Conservation (phyloP, 139 green algal genomes). For the Ulvella scutata region DNA sequence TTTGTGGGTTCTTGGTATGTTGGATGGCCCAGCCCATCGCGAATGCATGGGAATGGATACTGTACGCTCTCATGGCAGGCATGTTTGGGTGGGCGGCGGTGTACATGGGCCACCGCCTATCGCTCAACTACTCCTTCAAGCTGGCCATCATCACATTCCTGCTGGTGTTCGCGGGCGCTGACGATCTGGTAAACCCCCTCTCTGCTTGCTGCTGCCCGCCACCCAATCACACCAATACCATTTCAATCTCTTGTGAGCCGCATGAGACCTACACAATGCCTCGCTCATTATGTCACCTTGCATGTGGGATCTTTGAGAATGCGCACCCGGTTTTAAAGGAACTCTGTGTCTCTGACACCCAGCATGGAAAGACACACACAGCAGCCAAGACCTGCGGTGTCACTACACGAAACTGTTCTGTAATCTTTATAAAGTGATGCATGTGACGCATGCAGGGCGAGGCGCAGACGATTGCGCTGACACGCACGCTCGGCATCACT, state of each 20-base stretch:
- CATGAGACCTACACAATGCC: no score
- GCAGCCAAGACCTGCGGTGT: no score
- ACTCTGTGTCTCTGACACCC: no score
- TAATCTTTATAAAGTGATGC: background rate
- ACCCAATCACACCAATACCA: no score
- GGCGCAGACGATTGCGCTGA: background rate
- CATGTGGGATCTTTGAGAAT: no score
- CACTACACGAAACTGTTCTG: background rate
- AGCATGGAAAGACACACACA: no score
- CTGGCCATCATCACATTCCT: background rate
- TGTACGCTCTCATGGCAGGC: background rate
- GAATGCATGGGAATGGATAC: background rate
- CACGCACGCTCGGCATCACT: background rate
- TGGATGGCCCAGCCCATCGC: background rate
- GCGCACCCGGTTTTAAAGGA: no score
- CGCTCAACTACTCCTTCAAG: constrained; percentile 1
- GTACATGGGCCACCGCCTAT: background rate
- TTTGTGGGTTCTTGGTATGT: background rate
- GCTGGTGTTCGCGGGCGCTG: background rate
- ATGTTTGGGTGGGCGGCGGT: background rate
- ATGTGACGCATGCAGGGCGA: background rate
- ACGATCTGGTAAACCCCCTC: background rate
- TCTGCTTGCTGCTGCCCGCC: background rate
- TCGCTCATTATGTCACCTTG: no score
- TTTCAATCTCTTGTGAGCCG: no score